phyloP scores from a whole-genome alignment of 176 grass and related monocot species.

The Rhipidocladum racemiflorum region DNA sequence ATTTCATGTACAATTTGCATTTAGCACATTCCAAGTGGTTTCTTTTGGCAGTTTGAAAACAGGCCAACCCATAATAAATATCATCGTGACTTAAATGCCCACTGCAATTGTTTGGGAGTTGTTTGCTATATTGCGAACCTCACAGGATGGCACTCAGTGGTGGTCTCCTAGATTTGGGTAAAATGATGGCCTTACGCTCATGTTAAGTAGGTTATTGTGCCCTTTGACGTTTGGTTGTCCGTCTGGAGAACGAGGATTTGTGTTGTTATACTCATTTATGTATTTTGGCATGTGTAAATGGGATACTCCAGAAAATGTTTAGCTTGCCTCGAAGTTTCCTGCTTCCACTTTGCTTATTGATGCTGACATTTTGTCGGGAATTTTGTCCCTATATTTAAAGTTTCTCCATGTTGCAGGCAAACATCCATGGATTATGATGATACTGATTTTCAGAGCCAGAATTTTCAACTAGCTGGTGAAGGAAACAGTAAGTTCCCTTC shows the following conservation, averaged over 20 bases:
- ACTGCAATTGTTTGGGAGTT: neutral
- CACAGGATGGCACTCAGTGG: neutral
- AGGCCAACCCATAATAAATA: neutral
- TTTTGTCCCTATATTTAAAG: conserved; percentile 3
- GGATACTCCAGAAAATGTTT: conserved; percentile 12
- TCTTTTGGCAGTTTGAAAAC: neutral
- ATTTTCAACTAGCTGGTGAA: conserved; percentile 76
- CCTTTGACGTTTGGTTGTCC: neutral
- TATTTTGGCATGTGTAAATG: neutral
- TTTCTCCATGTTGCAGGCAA: conserved; percentile 48
- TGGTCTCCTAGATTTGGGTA: neutral
- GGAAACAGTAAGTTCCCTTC: conserved; percentile 62
- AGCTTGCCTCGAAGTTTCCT: neutral
- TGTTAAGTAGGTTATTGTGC: neutral
- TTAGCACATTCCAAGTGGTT: neutral
- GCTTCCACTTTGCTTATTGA: neutral
- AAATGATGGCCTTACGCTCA: neutral
- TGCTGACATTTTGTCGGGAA: neutral
- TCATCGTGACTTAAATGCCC: conserved; percentile 2
- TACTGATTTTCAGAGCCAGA: conserved; percentile 81
- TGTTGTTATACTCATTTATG: neutral
- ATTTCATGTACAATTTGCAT: conserved; percentile 2
- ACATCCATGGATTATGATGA: conserved; percentile 98
- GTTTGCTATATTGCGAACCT: neutral
- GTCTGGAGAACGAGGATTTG: neutral